phyloP scores from a whole-genome alignment of 2,329 filamentous ascomycete species.

The Xylariaceae sp. region DNA sequence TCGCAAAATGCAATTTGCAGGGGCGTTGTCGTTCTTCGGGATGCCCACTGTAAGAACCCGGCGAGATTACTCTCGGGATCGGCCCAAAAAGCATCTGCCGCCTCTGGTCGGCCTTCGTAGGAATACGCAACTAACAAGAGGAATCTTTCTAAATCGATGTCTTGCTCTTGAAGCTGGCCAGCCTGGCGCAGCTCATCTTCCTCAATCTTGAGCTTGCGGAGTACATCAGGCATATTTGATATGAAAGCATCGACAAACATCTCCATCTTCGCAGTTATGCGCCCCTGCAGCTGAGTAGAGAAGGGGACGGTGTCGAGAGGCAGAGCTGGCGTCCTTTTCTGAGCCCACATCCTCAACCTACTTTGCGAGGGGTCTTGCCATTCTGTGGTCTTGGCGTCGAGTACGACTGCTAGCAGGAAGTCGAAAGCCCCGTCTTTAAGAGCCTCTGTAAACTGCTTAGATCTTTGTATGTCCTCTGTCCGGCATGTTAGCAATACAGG shows the following conservation, averaged over 20 bases:
- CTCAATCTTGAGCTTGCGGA: constrained; percentile 83
- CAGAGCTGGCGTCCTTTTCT: constrained; percentile 78
- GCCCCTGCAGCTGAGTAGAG: constrained; percentile 72
- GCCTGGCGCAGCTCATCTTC: constrained; percentile 86
- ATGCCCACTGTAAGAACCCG: constrained; percentile 97
- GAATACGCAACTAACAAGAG: constrained; percentile 90
- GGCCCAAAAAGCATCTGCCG: constrained; percentile 87
- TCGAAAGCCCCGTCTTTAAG: constrained; percentile 91
- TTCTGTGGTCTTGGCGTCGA: constrained; percentile 79
- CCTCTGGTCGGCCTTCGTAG: constrained; percentile 84
- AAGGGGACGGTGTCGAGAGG: constrained; percentile 72
- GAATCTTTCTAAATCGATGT: constrained; percentile 84
- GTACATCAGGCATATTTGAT: constrained; percentile 90
- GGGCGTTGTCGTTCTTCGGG: constrained; percentile 91
- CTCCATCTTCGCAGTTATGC: constrained; percentile 83
- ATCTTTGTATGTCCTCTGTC: constrained; percentile 72
- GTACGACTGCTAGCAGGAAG: constrained; percentile 84
- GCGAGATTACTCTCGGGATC: constrained; percentile 92
- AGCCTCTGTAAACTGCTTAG: constrained; percentile 75
- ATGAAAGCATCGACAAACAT: constrained; percentile 91
- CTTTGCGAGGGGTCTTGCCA: constrained; percentile 89
- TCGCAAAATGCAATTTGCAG: constrained; percentile 96
- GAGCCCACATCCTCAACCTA: constrained; percentile 81
- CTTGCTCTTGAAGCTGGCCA: constrained; percentile 69
- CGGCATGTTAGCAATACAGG: constrained; percentile 41